Base-by-base conservation (phyloP, 805 yeast genomes). In the Wickerhamomyces canadensis region DNA sequence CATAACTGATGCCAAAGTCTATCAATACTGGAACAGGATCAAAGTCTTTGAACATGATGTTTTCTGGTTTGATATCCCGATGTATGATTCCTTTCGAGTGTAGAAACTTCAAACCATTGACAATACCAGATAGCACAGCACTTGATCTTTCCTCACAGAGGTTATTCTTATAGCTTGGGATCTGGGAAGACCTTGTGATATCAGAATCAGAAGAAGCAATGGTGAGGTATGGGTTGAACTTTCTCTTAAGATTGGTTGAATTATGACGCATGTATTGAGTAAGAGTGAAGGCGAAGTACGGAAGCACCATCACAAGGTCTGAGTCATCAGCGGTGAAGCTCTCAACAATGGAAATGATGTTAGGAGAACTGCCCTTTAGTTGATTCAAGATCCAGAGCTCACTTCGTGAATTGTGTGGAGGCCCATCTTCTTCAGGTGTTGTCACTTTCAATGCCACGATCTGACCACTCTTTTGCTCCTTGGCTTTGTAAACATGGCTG, bases 21-120 rank as follows among this genome's bases (percentile, higher is more conserved):
- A 62, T 62, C n/a, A 67, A 52, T 3, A 63, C 53, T 1, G 70
- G 68, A 5, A 42, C 33, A 3, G 50, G 40, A 10, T 51, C 49
- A n/a, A 37, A 36, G 5, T 51, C 51, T 36, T 55, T 62, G 42
- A 81, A 78, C 52, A 86, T 58, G 37, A 85, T 75, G 54, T 85
- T 85, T 34, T 80, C 86, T 1, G 93, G 88, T 57, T 93, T 93
- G 47, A 91, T 78, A 61, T 91, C 98, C 52, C 98, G 73, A 61
- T 91, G 98, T 31, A 91, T 85, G 21, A 91, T 80, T 6, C 83
- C 86, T 36, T 78, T 68, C 7, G 68, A 58, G 54, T 93, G 97
- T 37, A 84, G 69, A 52, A 76, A 83, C 26, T 64, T 58, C 19
- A 85, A 59, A 2, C 81, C 84, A 27, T 61, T 55, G 18, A 62